Evolutionary conservation across 2,329 filamentous ascomycete species (phyloP).

Genomic region (Diplodia mutila): DNA sequence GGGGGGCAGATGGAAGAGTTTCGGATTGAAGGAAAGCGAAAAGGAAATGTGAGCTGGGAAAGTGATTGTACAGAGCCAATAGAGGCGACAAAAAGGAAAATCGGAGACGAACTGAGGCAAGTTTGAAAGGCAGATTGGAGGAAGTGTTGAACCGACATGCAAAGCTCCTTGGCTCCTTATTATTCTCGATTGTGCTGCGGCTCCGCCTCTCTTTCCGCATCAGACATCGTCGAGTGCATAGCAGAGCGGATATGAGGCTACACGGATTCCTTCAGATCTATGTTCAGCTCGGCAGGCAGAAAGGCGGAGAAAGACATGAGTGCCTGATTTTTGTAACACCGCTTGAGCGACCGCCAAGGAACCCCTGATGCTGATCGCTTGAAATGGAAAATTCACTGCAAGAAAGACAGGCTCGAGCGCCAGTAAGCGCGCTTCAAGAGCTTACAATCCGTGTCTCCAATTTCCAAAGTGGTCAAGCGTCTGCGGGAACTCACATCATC

Average conservation of each 20-base stretch:
- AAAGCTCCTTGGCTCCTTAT: neutral
- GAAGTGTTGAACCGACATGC: neutral
- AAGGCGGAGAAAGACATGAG: neutral
- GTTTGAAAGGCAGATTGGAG: neutral
- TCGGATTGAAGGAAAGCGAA: neutral
- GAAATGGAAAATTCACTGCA: neutral
- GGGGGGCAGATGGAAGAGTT: neutral
- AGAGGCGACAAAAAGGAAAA: neutral
- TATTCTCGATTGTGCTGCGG: neutral
- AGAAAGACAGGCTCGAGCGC: neutral
- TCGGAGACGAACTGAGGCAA: neutral
- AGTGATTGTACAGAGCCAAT: neutral
- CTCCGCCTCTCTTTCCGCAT: neutral
- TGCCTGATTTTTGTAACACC: neutral
- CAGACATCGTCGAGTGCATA: neutral
- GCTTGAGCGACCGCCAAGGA: neutral
- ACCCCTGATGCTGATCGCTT: neutral
- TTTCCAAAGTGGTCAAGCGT: neutral
- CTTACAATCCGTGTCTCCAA: neutral
- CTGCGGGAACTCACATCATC: neutral
- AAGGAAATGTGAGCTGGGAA: neutral
- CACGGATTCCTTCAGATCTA: neutral
- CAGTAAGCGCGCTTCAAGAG: neutral
- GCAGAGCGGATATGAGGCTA: neutral
- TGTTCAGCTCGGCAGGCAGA: neutral